phyloP scores from a whole-genome alignment of 257 asterid species.

The Capsicum baccatum region DNA sequence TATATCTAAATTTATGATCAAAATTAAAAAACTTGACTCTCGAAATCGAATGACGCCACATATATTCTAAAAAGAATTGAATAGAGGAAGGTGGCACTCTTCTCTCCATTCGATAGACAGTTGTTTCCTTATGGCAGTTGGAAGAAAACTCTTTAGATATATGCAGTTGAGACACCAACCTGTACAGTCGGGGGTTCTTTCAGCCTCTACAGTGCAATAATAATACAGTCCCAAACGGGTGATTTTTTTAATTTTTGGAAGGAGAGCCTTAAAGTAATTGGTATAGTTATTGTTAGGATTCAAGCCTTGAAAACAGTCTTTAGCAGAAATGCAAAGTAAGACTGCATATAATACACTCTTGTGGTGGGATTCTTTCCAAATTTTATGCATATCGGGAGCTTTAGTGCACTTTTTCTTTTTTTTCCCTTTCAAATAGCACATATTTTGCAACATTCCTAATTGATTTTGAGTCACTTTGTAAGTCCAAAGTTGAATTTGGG shows the following conservation, averaged over 20 bases:
- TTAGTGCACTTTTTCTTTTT: not conserved
- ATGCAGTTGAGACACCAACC: slow-evolving; percentile 15
- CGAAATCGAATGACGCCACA: too few relatives aligned
- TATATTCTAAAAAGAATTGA: not conserved
- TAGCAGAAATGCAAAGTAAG: too few relatives aligned
- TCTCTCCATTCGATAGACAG: not conserved
- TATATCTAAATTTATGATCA: too few relatives aligned
- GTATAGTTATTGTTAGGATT: too few relatives aligned
- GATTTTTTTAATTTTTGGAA: not conserved
- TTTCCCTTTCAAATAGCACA: not conserved
- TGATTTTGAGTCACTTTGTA: not conserved
- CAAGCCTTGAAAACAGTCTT: too few relatives aligned
- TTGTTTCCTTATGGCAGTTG: not conserved
- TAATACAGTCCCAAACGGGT: slow-evolving; percentile 22
- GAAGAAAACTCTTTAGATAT: not conserved
- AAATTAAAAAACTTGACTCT: too few relatives aligned
- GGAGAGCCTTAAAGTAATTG: too few relatives aligned
- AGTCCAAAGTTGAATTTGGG: not conserved
- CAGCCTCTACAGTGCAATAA: slow-evolving; percentile 12
- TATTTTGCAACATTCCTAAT: not conserved
- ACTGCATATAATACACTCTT: too few relatives aligned
- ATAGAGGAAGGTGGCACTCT: not conserved
- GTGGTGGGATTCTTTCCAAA: too few relatives aligned
- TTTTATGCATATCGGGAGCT: too few relatives aligned
- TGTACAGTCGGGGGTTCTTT: not conserved